These are phyloP conservation scores for Tolypocladium capitatum DNA, from an alignment of 2,329 filamentous ascomycete genomes.

Conservation along the genomic window DNA sequence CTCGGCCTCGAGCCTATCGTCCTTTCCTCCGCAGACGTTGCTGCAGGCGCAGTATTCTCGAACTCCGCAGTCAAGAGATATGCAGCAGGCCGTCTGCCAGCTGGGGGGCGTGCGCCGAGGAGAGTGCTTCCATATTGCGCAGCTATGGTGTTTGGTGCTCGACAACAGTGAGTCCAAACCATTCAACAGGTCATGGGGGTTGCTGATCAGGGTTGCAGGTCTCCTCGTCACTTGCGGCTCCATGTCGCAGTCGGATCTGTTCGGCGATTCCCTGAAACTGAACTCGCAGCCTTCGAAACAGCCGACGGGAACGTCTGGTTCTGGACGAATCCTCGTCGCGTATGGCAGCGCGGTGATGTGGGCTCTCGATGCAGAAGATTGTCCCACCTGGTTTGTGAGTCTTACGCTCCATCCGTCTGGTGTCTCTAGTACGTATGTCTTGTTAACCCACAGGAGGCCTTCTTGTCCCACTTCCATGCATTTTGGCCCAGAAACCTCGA, in stretches of 20 bases:
- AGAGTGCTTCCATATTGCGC: conserved; percentile 33
- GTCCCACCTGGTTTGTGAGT: conserved; percentile 32
- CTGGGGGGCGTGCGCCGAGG: conserved; percentile 18
- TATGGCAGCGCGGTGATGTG: conserved; percentile 23
- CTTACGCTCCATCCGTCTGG: neutral
- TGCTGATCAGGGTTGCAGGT: conserved; percentile 8
- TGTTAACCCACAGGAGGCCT: conserved; percentile 15
- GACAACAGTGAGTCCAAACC: conserved; percentile 24
- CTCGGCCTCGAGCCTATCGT: conserved; percentile 14
- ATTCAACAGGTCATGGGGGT: neutral
- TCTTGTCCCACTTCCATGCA: conserved; percentile 26
- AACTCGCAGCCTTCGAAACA: conserved; percentile 15
- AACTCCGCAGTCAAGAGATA: conserved; percentile 24
- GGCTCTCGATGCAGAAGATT: conserved; percentile 24
- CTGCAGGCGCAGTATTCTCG: conserved; percentile 29
- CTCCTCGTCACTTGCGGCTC: conserved; percentile 29
- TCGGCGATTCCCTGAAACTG: conserved; percentile 18
- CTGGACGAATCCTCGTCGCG: conserved; percentile 19
- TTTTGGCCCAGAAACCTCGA: conserved; percentile 27
- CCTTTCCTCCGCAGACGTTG: conserved; percentile 29
- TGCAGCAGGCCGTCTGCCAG: conserved; percentile 32
- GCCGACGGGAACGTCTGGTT: conserved; percentile 2
- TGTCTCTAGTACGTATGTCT: neutral
- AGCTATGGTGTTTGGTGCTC: conserved; percentile 33
- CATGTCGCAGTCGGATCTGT: conserved; percentile 19